Base-by-base conservation (phyloP, 2,329 filamentous ascomycete species). In the Colletotrichum musicola region DNA sequence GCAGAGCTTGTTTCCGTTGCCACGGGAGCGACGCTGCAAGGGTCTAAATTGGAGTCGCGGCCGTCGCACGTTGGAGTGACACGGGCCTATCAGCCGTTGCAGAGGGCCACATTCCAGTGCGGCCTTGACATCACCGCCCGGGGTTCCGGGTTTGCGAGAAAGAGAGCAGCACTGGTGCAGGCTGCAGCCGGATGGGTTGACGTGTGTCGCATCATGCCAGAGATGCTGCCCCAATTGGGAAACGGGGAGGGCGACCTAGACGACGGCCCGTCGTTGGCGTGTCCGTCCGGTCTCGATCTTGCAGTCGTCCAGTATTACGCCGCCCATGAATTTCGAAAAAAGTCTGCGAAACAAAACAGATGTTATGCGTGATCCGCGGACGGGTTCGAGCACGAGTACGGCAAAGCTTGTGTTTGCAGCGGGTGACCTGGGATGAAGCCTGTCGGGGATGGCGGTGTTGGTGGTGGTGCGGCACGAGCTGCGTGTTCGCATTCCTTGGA, bases 11-110 rank as follows among this genome's bases (percentile, higher is more conserved):
- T 40, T 61, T 42, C 14, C 50, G 66, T 69, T 69, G 66, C 66
- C 44, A 69, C 55, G 62, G 66, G 30, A 69, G 59, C 51, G 46
- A 53, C 42, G n/a, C 27, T n/a, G 27, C 62, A 53, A 60, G 62
- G 66, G 50, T 61, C 44, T 60, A 56, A 55, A 66, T 56, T 56
- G 55, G 51, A 13, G 30, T 18, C 27, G 44, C 27, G 44, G 56
- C 35, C 51, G 66, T 69, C 62, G 66, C 66, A 65, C 44, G 42
- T 69, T 61, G 66, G 44, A 54, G 49, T 35, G 35, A 66, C 62
- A 56, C 66, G 46, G 58, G 53, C 67, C 67, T 69, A 69, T 69
- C 64, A 69, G 16, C 64, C 50, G 64, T 57, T 62, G 56, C 56
- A 57, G 50, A 47, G 51, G 47, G 51, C 51, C 64, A 22, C 22